A percentile compares a stretch with the other conserved stretches of the same genome.
These are phyloP conservation scores for Rhodamnia rubescens DNA, from an alignment of 345 rosid genomes.

Conservation along the genomic window DNA sequence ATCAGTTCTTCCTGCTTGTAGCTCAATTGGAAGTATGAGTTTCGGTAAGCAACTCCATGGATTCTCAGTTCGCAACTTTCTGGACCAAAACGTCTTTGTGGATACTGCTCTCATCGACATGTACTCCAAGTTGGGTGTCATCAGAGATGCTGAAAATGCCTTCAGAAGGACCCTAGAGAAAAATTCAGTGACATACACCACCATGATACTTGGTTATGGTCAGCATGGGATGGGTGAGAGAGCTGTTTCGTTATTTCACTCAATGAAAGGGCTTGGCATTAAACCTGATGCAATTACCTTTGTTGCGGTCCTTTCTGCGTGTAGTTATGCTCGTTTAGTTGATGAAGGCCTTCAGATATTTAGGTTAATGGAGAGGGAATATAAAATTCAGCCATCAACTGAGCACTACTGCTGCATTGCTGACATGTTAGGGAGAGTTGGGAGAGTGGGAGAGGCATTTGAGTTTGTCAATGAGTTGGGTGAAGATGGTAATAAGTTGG, in stretches of 20 bases:
- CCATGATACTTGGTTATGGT: slow-evolving; percentile 78
- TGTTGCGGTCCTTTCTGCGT: slow-evolving; percentile 73
- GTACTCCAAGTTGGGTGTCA: slow-evolving; percentile 77
- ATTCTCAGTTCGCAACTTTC: slow-evolving; percentile 45
- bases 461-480: slow-evolving; percentile 61
- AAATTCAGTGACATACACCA: slow-evolving; percentile 67
- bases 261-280: slow-evolving; percentile 39
- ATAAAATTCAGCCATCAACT: slow-evolving; percentile 43
- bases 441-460: slow-evolving; percentile 69
- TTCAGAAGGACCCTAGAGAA: slow-evolving; percentile 40
- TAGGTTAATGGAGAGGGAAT: slow-evolving; percentile 42
- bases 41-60: slow-evolving; percentile 79
- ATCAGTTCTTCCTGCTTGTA: slow-evolving; percentile 73
- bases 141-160: slow-evolving; percentile 47
- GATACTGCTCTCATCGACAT: slow-evolving; percentile 69
- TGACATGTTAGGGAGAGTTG: slow-evolving; percentile 85
- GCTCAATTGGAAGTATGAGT: slow-evolving; percentile 44
- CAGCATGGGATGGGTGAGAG: slow-evolving; percentile 77
- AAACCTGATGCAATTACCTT: slow-evolving; percentile 67
- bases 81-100: slow-evolving; percentile 65
- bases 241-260: slow-evolving; percentile 66
- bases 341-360: slow-evolving; percentile 72
- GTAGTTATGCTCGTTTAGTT: slow-evolving; percentile 69
- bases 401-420: slow-evolving; percentile 77
- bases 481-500: slow-evolving; percentile 49